Base-by-base conservation (phyloP, 192 early-diverging fungal genomes). In the Podila horticola region DNA sequence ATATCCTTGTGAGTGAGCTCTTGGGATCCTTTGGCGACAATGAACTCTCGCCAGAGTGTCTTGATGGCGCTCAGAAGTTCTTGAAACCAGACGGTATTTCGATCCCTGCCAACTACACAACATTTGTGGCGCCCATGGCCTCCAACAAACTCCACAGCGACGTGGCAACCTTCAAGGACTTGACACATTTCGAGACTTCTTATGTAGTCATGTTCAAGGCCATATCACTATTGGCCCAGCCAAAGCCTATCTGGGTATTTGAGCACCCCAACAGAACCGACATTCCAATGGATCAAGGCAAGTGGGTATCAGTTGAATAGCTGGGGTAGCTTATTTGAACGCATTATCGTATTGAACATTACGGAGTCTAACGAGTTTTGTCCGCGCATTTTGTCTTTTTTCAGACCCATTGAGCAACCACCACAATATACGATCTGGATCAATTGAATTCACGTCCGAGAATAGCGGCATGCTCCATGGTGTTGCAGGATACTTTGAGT, bases 1-100 rank as follows among this genome's bases (percentile, higher is more conserved):
- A 99, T 84, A 96, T 99, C 66, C 79, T 99, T 30, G 94, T 99
- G 13, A 95, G 94, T 68, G 98, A 99, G 85, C 88, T 99, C 26
- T 85, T 99, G 38, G 98, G 98, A 9, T 97, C 97, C 2, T 95
- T 99, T 88, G 98, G 97, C 62, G 98, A 99, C 84, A 99, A 99
- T 84, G 97, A 99, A 79, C 90, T 99, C 20, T 97, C 98, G n/a
- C 98, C 98, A 11, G 98, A 99, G 83, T 99, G 97, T 72, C 86
- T 99, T 22, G 95, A 96, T 84, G 96, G 93, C 13, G 97, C 97
- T 3, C 92, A 95, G 71, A 86, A 88, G 36, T 88, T 98, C 51
- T 84, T 91, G 58, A 91, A 93, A 84, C 69, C 82, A 7, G 87
- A 85, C 58, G 97, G 98, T 30, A 93, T 99, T 33, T 97, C 95